These are phyloP conservation scores for Alternaria panax DNA, from an alignment of 2,329 filamentous ascomycete species.

Conservation along the genomic window DNA sequence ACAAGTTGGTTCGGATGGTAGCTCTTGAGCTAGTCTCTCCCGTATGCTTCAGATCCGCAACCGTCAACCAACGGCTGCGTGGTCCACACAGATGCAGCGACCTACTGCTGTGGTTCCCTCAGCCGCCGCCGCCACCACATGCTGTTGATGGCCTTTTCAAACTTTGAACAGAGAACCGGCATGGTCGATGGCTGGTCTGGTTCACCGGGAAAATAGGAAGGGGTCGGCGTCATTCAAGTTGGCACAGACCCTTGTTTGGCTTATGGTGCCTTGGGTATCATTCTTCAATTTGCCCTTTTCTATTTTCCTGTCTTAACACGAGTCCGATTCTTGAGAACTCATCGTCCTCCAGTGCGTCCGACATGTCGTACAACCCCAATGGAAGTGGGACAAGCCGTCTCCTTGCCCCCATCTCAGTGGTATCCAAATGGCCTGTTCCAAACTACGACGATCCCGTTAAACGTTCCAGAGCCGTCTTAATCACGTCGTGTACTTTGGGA, in stretches of 20 bases:
- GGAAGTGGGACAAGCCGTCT: slow-evolving; percentile 15
- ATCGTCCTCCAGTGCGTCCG: background rate
- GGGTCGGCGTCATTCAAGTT: background rate
- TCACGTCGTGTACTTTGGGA: slow-evolving; percentile 15
- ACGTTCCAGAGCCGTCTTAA: slow-evolving; percentile 11
- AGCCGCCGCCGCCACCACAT: background rate
- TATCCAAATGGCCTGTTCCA: slow-evolving; percentile 20
- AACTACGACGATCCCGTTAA: slow-evolving; percentile 23
- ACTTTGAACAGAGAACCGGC: background rate
- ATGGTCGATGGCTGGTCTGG: background rate
- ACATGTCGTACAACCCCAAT: slow-evolving; percentile 1
- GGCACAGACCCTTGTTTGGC: background rate
- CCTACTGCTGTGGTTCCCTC: background rate
- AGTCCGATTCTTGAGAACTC: no score
- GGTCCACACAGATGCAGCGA: background rate
- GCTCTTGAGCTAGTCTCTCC: background rate
- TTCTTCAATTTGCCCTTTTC: background rate
- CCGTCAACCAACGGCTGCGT: background rate
- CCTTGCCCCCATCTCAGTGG: slow-evolving; percentile 20
- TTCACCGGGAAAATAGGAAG: background rate
- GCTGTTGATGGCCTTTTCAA: background rate
- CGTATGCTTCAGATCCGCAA: background rate
- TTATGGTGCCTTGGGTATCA: background rate
- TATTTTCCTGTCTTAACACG: no score
- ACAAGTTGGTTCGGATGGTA: background rate